Evolutionary conservation across 2,329 filamentous ascomycete species (phyloP), one percentile per base, ranked within the genome.

Genomic region (Rachicladosporium sp.): DNA sequence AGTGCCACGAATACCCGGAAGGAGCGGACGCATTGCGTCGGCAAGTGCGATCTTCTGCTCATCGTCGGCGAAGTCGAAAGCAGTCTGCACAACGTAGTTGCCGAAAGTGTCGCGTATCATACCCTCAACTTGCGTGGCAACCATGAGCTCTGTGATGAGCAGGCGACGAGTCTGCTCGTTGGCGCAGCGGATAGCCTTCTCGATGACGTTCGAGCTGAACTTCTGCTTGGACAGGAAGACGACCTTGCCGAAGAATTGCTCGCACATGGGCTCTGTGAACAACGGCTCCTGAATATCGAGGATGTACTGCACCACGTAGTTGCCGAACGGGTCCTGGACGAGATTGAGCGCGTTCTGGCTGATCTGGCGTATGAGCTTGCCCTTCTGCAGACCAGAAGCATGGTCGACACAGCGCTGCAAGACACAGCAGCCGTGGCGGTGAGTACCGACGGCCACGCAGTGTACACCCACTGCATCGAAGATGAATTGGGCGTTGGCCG

Each of bases 291-390:
- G 87, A 40, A 96, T 74, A 58, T 96, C 91, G 50, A 98, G 60
- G 48, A 98, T 96, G 66, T 98, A 98, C 66, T 98, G 91, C 37
- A 98, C 83, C 37, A 98, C 91, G 50, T 98, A 98, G 64, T 98
- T 98, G 57, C 91, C 91, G 52, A 95, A 98, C 0, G 91, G 89
- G 60, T 98, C 91, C 60, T 95, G 87, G 12, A 98, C 87, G 8
- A 98, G 76, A 30, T 80, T 70, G 49, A 85, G 82, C n/a, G 88
- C 86, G 57, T 94, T 82, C 40, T 79, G 71, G 1, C 88, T 95
- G 61, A 98, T 96, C 56, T 84, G 76, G 44, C 74, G 69, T 48
- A 98, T 87, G 46, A 98, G 73, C 66, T 83, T 82, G 43, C 79
- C 71, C 67, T 93, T 94, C 66, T 98, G 91, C 30, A 80, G 71